A percentile compares a stretch with the other conserved stretches of the same genome.
Conservation (phyloP, 805 yeast species). For the Candida awuae region DNA sequence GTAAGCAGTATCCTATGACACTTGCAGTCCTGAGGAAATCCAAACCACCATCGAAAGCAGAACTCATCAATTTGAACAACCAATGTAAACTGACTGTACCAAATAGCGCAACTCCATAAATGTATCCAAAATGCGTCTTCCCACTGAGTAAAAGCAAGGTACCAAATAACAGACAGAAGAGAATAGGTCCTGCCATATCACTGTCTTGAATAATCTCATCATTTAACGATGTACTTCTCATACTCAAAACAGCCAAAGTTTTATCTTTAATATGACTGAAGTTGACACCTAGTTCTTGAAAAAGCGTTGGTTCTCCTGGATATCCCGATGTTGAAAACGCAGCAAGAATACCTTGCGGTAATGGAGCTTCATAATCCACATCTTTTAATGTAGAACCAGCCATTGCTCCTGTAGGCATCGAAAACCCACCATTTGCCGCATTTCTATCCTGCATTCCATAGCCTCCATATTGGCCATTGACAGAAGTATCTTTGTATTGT, state of each 20-base stretch:
- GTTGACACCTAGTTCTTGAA: constrained; percentile 91
- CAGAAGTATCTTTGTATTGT: constrained; percentile 17
- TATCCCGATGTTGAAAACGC: constrained; percentile 93
- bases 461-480: constrained; percentile 12
- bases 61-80: constrained; percentile 82
- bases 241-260: constrained; percentile 80
- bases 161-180: constrained; percentile 84
- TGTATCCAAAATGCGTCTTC: constrained; percentile 92
- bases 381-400: background rate
- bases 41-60: constrained; percentile 30
- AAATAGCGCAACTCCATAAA: constrained; percentile 90
- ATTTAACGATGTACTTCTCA: constrained; percentile 48
- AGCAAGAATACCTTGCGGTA: constrained; percentile 61
- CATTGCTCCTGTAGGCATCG: constrained; percentile 11
- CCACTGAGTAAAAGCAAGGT: constrained; percentile 77
- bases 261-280: constrained; percentile 78
- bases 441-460: background rate
- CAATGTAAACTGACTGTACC: constrained; percentile 82
- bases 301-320: constrained; percentile 86
- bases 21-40: constrained; percentile 72
- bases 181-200: constrained; percentile 90
- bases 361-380: constrained; percentile 6
- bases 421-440: background rate
- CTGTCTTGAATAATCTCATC: constrained; percentile 78
- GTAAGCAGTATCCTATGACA: constrained; percentile 85